Evolutionary conservation across 225 moss, liverwort and hornwort genomes (phyloP).

Genomic region (Pleurozium schreberi): DNA sequence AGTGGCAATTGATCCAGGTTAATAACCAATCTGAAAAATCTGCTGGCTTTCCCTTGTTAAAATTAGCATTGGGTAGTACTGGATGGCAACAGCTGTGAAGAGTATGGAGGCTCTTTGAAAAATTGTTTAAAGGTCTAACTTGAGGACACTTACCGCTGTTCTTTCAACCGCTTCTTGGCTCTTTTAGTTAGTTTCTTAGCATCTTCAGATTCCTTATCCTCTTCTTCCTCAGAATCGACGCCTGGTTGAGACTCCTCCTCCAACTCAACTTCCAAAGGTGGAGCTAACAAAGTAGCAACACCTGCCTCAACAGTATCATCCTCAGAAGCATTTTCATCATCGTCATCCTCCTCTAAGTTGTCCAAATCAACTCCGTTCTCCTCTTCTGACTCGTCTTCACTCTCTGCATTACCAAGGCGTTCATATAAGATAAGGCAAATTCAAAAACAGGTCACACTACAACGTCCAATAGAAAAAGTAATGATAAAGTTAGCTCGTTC

Average conservation of each 20-base stretch:
- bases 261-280: slow-evolving; percentile 77
- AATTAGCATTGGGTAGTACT: not conserved
- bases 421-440: not conserved
- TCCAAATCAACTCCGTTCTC: slow-evolving; percentile 26
- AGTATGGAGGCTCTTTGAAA: not conserved
- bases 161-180: slow-evolving; percentile 59
- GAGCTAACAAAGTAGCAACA: slow-evolving; percentile 17
- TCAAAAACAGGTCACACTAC: not conserved
- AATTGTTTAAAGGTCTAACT: not conserved
- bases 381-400: slow-evolving; percentile 18
- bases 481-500: not conserved
- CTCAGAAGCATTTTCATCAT: slow-evolving; percentile 31
- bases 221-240: slow-evolving; percentile 22
- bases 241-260: slow-evolving; percentile 43
- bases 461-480: not conserved
- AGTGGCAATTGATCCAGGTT: not conserved
- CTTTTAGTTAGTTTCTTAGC: slow-evolving; percentile 41
- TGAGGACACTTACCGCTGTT: slow-evolving; percentile 39
- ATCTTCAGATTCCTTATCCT: slow-evolving; percentile 32
- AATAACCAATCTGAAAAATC: not conserved
- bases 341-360: slow-evolving; percentile 46
- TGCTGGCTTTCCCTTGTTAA: not conserved
- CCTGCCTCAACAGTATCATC: not conserved
- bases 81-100: not conserved
- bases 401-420: slow-evolving; percentile 6